A percentile compares a stretch with the other conserved stretches of the same genome.
These are phyloP conservation scores for Paramecium bursaria DNA, from an alignment of 73 alveolate genomes.

Conservation along the genomic window DNA sequence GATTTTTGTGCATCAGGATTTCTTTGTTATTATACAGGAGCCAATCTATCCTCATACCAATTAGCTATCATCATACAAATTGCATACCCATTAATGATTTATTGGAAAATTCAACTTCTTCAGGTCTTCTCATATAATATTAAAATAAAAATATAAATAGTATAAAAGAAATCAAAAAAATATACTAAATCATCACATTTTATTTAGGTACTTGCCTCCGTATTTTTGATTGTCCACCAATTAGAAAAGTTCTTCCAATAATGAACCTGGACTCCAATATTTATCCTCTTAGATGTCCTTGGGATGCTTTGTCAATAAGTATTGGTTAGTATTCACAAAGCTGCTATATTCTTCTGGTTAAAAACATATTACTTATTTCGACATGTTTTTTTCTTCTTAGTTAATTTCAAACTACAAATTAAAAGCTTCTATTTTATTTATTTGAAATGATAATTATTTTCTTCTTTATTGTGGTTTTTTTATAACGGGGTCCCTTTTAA, in stretches of 20 bases:
- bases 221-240: neutral
- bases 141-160: neutral
- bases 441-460: no score
- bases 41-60: constrained; percentile 61
- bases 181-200: neutral
- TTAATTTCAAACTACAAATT: no score
- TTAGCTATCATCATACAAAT: neutral
- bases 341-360: neutral
- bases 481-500: neutral
- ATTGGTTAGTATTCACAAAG: neutral
- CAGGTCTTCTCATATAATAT: constrained; percentile 44
- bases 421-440: no score
- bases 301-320: neutral
- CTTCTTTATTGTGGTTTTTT: no score
- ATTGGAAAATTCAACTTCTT: constrained; percentile 49
- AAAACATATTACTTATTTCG: neutral
- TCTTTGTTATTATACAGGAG: constrained; percentile 29
- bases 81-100: constrained; percentile 38
- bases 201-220: neutral
- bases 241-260: neutral
- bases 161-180: neutral
- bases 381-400: neutral
- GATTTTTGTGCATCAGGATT: constrained; percentile 49
- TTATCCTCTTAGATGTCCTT: neutral
- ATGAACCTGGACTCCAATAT: neutral